Percentiles rank a stretch among this genome's conserved stretches.
Evolutionary conservation across 73 alveolate species (phyloP).

Genomic region (Tetrahymena borealis): DNA sequence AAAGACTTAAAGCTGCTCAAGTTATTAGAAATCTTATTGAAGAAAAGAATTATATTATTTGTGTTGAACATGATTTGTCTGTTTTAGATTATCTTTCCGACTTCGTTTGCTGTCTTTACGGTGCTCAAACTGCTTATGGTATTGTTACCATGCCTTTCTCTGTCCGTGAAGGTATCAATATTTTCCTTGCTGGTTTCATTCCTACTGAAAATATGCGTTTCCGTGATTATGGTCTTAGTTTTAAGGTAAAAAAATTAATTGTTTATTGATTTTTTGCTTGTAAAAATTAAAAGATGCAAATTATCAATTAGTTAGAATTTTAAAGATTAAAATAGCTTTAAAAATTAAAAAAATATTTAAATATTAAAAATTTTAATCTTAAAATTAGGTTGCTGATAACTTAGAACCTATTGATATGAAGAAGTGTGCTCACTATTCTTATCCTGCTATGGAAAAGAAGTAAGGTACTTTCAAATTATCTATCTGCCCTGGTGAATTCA

Average conservation of each 20-base stretch:
- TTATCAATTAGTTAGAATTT: neutral
- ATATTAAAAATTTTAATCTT: neutral
- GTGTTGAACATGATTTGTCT: slow-evolving; percentile 97
- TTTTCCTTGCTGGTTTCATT: slow-evolving; percentile 96
- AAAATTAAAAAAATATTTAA: neutral
- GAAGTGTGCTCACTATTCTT: slow-evolving; percentile 57
- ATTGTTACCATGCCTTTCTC: slow-evolving; percentile 99
- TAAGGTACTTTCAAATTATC: slow-evolving; percentile 66
- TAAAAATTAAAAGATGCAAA: too few relatives aligned
- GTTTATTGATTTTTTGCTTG: too few relatives aligned
- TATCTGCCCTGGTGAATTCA: slow-evolving; percentile 85
- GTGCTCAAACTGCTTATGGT: slow-evolving; percentile 98
- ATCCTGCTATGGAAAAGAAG: slow-evolving; percentile 86
- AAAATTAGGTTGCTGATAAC: slow-evolving; percentile 55
- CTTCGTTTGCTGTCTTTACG: slow-evolving; percentile 97
- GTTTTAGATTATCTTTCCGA: slow-evolving; percentile 97
- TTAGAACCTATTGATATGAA: slow-evolving; percentile 39
- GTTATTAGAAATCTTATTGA: slow-evolving; percentile 74
- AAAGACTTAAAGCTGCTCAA: slow-evolving; percentile 92
- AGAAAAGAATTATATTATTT: slow-evolving; percentile 84
- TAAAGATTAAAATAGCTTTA: neutral
- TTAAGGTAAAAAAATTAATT: slow-evolving; percentile 61
- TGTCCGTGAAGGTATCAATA: slow-evolving; percentile 99
- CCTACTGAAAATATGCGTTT: slow-evolving; percentile 99
- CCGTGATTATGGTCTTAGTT: slow-evolving; percentile 90